Percentiles rank a stretch among this genome's conserved stretches.
These are phyloP conservation scores for Entonaema liquescens DNA, from an alignment of 495 filamentous ascomycete species.

Conservation along the genomic window DNA sequence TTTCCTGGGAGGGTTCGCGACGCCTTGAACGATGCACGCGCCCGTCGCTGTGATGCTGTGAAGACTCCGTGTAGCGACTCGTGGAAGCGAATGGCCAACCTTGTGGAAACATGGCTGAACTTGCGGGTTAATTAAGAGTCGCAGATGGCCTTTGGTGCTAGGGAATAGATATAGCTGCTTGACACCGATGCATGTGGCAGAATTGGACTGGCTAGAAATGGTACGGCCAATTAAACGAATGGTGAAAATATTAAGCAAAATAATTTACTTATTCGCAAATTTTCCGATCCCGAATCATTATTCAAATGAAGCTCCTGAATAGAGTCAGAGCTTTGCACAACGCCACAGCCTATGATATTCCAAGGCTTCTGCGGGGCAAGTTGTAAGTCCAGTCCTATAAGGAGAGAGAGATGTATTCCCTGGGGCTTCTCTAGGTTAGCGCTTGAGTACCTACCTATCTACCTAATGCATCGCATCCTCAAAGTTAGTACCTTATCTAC, in stretches of 20 bases:
- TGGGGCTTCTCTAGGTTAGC: slow-evolving; percentile 7
- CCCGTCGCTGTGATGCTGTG: slow-evolving; percentile 18
- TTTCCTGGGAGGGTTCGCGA: slow-evolving; percentile 16
- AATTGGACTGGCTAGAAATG: slow-evolving; percentile 24
- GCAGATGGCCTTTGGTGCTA: slow-evolving; percentile 3
- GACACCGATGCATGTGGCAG: slow-evolving; percentile 26
- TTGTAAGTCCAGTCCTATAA: slow-evolving; percentile 1
- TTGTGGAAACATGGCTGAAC: slow-evolving; percentile 24
- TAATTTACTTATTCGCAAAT: slow-evolving; percentile 4
- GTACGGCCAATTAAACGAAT: slow-evolving; percentile 5
- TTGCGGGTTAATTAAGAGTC: slow-evolving; percentile 5
- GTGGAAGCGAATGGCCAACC: slow-evolving; percentile 20
- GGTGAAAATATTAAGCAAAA: background rate
- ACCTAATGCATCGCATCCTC: background rate
- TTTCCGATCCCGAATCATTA: slow-evolving; percentile 5
- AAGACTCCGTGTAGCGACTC: slow-evolving; percentile 9
- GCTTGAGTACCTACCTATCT: background rate
- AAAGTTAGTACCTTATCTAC: background rate
- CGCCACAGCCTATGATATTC: slow-evolving; percentile 24
- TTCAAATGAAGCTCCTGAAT: slow-evolving; percentile 12
- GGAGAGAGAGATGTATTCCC: background rate
- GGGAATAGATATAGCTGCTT: slow-evolving; percentile 15
- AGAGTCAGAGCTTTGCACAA: too few species aligned
- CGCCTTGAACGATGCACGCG: slow-evolving; percentile 7
- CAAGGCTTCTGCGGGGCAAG: slow-evolving; percentile 29